Percentiles rank a stretch among this genome's conserved stretches.
Evolutionary conservation across 345 rosid species (phyloP).

Genomic region (Citrus trifoliata): DNA sequence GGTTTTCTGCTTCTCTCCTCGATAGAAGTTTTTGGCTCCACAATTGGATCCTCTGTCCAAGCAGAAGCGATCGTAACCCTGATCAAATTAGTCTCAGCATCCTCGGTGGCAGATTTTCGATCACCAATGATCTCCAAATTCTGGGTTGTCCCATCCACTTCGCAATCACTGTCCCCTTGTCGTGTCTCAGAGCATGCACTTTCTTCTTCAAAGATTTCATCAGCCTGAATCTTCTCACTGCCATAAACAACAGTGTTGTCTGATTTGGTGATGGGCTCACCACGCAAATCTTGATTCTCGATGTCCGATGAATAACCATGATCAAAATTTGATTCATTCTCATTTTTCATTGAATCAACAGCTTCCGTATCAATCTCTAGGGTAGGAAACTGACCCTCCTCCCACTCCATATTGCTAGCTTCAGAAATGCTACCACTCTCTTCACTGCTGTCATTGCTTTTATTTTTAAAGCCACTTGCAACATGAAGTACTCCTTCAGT

Average conservation of each 20-base stretch:
- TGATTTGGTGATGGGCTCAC: conserved; percentile 1
- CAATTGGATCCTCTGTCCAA: conserved; percentile 1
- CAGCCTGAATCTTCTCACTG: conserved; percentile 24
- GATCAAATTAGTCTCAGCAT: conserved; percentile 12
- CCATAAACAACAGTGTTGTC: conserved; percentile 12
- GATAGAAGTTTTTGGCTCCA: conserved; percentile 8
- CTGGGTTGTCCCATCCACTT: conserved; percentile 8
- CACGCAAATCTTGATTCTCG: conserved; percentile 11
- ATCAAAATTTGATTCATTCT: conserved; percentile 12
- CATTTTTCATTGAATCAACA: conserved; percentile 17
- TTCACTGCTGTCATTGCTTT: conserved; percentile 16
- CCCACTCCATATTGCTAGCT: conserved; percentile 50
- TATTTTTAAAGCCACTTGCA: conserved; percentile 18
- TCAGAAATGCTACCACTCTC: conserved; percentile 24
- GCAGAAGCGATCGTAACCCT: not conserved
- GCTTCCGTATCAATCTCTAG: conserved; percentile 23
- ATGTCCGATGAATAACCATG: conserved; percentile 17
- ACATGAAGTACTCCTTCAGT: conserved; percentile 11
- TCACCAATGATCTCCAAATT: conserved; percentile 19
- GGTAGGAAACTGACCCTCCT: conserved; percentile 23
- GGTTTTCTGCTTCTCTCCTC: conserved; percentile 11
- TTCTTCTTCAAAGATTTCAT: conserved; percentile 24
- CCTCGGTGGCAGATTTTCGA: conserved; percentile 18
- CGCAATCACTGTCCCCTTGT: conserved; percentile 9
- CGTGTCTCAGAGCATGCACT: conserved; percentile 10